These are phyloP conservation scores for Articulospora tetracladia DNA, from an alignment of 495 filamentous ascomycete genomes.

Conservation along the genomic window DNA sequence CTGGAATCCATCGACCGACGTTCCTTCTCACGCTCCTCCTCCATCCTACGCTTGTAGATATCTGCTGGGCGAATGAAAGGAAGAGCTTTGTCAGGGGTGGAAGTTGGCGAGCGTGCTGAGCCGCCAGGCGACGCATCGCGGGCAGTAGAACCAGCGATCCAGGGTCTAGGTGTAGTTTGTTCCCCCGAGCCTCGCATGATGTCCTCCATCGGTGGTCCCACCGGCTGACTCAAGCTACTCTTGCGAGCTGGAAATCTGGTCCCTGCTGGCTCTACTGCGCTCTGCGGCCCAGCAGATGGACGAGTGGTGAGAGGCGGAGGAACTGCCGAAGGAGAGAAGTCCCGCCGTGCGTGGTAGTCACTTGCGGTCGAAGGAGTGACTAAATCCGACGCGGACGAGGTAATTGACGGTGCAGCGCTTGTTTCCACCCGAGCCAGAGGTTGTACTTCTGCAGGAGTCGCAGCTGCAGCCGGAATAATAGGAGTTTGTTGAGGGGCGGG, in stretches of 20 bases:
- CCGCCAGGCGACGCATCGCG: slow-evolving; percentile 34
- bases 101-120: slow-evolving; percentile 5
- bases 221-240: slow-evolving; percentile 53
- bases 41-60: slow-evolving; percentile 70
- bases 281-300: slow-evolving; percentile 12
- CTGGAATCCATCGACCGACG: slow-evolving; percentile 49
- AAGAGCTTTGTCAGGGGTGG: slow-evolving; percentile 37
- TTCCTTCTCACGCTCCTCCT: slow-evolving; percentile 69
- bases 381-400: slow-evolving; percentile 11
- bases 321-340: slow-evolving; percentile 37
- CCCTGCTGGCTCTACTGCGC: slow-evolving; percentile 5
- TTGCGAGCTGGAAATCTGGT: slow-evolving; percentile 51
- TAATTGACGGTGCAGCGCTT: slow-evolving; percentile 1
- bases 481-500: slow-evolving; percentile 7
- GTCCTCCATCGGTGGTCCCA: slow-evolving; percentile 26
- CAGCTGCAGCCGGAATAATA: slow-evolving; percentile 10
- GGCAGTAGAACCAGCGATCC: slow-evolving; percentile 20
- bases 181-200: slow-evolving; percentile 15
- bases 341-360: slow-evolving; percentile 32
- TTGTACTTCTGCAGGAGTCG: slow-evolving; percentile 8
- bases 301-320: slow-evolving; percentile 33
- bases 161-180: slow-evolving; percentile 25
- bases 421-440: neutral
- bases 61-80: slow-evolving; percentile 74
- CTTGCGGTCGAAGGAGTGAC: slow-evolving; percentile 9